A percentile compares a stretch with the other conserved stretches of the same genome.
Conservation (phyloP, 2,329 filamentous ascomycete species). For the Beauveria varroae region DNA sequence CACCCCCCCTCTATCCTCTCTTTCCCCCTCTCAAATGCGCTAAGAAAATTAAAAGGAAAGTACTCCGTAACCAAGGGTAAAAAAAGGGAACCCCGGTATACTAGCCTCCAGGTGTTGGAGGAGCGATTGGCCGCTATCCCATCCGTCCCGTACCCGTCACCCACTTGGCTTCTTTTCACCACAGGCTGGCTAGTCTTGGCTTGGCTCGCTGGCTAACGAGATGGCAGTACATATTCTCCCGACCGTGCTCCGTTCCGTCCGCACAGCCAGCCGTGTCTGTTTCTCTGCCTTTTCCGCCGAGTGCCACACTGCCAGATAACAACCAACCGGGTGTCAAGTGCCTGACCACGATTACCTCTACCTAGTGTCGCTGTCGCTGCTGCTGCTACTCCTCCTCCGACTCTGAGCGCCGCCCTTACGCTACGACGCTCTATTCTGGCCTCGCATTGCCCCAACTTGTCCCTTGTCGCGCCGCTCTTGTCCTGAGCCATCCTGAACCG, state of each 20-base stretch:
- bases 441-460: neutral
- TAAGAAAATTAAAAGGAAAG: neutral
- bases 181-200: constrained; percentile 3
- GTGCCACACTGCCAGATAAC: neutral
- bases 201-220: constrained; percentile 6
- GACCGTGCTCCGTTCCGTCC: constrained; percentile 7
- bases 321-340: neutral
- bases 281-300: neutral
- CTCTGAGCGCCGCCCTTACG: neutral
- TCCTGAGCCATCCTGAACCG: neutral
- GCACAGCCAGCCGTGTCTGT: constrained; percentile 4
- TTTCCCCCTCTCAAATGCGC: neutral
- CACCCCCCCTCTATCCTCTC: neutral
- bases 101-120: neutral
- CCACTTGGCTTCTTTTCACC: constrained; percentile 6
- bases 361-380: neutral
- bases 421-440: neutral
- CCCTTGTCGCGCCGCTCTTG: neutral
- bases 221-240: constrained; percentile 9
- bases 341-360: neutral
- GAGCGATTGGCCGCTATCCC: constrained; percentile 9
- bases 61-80: too few species aligned
- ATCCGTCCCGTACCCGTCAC: constrained; percentile 9
- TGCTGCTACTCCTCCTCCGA: neutral
- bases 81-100: neutral